Evolutionary conservation across 202 grass and related monocot species (phyloP), one percentile per base, ranked within the genome.

Genomic region (Saccharum hybrid): DNA sequence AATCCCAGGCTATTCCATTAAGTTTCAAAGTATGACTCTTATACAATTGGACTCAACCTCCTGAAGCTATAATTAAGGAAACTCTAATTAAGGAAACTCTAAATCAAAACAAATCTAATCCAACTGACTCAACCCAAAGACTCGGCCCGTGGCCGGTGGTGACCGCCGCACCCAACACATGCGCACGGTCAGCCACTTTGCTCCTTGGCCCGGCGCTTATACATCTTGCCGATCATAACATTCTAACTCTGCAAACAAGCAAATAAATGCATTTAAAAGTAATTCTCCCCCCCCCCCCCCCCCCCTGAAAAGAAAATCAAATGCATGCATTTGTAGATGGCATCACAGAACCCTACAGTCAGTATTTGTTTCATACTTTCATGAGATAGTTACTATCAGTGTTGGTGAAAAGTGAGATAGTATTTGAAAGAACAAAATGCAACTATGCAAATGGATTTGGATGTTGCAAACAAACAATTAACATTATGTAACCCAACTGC

Each of bases 241-340:
- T n/a, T n/a, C n/a, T 56, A 52, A n/a, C 43, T 36, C 38, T 18
- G 7, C 13, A 36, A 85, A 5, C 34, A 70, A 76, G 16, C 11
- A 36, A 15, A 72, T 54, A 82, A 36, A 7, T 68, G 11, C 12
- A 63, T 26, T 49, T 28, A 19, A 56, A 18, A 13, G 19, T 21
- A 76, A 76, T 33, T 0, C 3, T 2, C 34, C 56, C 16, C 16
- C 16, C n/a, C n/a, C n/a, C n/a, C n/a, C n/a, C n/a, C n/a, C 26
- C 26, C 26, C 26, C 0, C 26, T 1, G 3, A 38, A 80, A 80
- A 63, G 12, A 54, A 81, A 81, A 84, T 59, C 37, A 74, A 67
- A 19, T 33, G 38, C 37, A 60, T 85, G 62, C 33, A 83, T 46
- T 39, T 80, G 15, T 38, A 82, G 77, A 74, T 72, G 66, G 56